phyloP scores from a whole-genome alignment of 345 rosid species.

The Populus alba region DNA sequence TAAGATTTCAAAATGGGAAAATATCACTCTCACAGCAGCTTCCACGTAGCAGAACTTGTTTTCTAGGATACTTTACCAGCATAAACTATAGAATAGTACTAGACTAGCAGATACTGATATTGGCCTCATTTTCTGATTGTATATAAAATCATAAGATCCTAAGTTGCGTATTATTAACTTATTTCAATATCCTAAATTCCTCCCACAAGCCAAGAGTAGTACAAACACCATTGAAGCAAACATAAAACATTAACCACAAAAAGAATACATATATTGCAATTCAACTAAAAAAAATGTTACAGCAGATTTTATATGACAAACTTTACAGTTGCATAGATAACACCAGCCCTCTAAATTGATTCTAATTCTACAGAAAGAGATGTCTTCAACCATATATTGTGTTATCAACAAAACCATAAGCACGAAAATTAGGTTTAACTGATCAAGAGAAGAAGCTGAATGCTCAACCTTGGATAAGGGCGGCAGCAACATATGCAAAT shows the following conservation, averaged over 20 bases:
- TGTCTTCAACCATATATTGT: background rate
- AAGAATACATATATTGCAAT: background rate
- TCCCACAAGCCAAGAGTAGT: background rate
- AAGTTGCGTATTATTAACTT: too few species aligned
- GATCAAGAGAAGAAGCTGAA: background rate
- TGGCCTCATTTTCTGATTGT: background rate
- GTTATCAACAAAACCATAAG: background rate
- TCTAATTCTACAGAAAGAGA: background rate
- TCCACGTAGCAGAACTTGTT: background rate
- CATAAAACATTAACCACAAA: background rate
- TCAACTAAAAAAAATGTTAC: background rate
- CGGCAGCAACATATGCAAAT: too few species aligned
- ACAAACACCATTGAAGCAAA: background rate
- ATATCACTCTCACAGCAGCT: background rate
- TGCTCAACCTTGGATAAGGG: background rate
- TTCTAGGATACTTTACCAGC: background rate
- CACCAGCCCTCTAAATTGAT: background rate
- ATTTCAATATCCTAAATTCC: background rate
- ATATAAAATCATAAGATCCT: too few species aligned
- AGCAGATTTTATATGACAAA: background rate
- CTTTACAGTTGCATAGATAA: background rate
- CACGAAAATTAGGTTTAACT: background rate
- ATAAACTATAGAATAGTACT: background rate
- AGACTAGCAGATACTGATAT: background rate
- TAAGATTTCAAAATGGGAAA: background rate